Evolutionary conservation across 1,139 yeast species (phyloP).

Genomic region (Hansenula lynferdii): DNA sequence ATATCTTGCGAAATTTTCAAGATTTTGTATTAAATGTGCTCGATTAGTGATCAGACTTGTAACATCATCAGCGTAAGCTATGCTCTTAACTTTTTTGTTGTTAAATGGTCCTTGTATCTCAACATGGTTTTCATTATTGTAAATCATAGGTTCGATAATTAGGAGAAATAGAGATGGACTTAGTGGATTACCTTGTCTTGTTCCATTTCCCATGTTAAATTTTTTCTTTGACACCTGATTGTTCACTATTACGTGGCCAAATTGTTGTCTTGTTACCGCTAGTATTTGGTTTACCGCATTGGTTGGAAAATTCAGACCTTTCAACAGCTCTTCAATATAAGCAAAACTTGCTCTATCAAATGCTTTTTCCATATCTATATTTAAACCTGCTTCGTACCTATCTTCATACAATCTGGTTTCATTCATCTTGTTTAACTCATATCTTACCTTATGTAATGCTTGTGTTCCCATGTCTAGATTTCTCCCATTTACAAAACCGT

Average conservation of each 20-base stretch:
- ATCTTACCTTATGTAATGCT: neutral
- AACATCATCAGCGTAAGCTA: neutral
- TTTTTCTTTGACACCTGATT: neutral
- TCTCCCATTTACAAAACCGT: neutral
- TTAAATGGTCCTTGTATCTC: neutral
- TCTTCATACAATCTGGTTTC: neutral
- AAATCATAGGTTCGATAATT: neutral
- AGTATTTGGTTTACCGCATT: neutral
- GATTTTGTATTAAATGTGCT: neutral
- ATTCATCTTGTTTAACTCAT: neutral
- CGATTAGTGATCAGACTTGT: neutral
- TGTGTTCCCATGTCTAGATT: neutral
- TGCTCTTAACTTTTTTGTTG: neutral
- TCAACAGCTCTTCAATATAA: neutral
- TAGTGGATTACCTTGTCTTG: neutral
- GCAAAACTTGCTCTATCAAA: neutral
- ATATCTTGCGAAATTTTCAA: neutral
- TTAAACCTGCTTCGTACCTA: neutral
- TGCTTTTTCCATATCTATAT: neutral
- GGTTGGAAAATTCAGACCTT: neutral
- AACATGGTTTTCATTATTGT: neutral
- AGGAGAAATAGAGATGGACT: neutral
- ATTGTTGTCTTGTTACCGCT: neutral
- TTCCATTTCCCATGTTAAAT: neutral
- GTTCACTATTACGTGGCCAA: neutral